These are phyloP conservation scores for Phialocephala subalpina DNA, from an alignment of 2,329 filamentous ascomycete genomes.

Conservation along the genomic window DNA sequence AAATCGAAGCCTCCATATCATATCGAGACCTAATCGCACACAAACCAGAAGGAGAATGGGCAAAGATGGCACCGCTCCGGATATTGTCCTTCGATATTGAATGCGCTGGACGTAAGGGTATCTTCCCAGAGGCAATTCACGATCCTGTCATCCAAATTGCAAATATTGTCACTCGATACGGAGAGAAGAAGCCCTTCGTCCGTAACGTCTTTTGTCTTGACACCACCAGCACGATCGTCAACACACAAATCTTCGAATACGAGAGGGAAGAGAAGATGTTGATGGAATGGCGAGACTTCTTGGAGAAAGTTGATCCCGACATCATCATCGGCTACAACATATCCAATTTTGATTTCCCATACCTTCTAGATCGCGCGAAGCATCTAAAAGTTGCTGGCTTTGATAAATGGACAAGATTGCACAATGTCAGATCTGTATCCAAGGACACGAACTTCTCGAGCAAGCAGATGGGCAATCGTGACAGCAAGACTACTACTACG, in stretches of 20 bases:
- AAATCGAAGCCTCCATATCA: slow-evolving; percentile 89
- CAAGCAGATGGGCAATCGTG: slow-evolving; percentile 97
- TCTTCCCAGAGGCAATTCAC: slow-evolving; percentile 91
- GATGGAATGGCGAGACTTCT: slow-evolving; percentile 88
- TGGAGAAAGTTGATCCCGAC: slow-evolving; percentile 91
- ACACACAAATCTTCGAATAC: slow-evolving; percentile 90
- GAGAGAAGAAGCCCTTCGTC: slow-evolving; percentile 94
- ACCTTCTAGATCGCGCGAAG: slow-evolving; percentile 86
- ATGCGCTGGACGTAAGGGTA: slow-evolving; percentile 95
- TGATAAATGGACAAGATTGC: slow-evolving; percentile 86
- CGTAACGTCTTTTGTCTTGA: slow-evolving; percentile 97
- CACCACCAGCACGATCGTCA: slow-evolving; percentile 91
- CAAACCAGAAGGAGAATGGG: slow-evolving; percentile 91
- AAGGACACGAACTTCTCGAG: slow-evolving; percentile 90
- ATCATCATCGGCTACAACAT: slow-evolving; percentile 99
- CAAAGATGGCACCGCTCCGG: slow-evolving; percentile 94
- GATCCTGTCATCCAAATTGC: slow-evolving; percentile 99
- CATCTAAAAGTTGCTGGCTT: slow-evolving; percentile 84
- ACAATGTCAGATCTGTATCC: slow-evolving; percentile 71
- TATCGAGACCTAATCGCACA: slow-evolving; percentile 88
- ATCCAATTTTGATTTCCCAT: slow-evolving; percentile 97
- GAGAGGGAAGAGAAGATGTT: slow-evolving; percentile 87
- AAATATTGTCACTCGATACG: slow-evolving; percentile 92
- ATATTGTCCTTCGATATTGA: slow-evolving; percentile 98
- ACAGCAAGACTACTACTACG: slow-evolving; percentile 93